A percentile compares a stretch with the other conserved stretches of the same genome.
These are phyloP conservation scores for Anisodus acutangulus DNA, from an alignment of 257 asterid genomes.

Conservation along the genomic window DNA sequence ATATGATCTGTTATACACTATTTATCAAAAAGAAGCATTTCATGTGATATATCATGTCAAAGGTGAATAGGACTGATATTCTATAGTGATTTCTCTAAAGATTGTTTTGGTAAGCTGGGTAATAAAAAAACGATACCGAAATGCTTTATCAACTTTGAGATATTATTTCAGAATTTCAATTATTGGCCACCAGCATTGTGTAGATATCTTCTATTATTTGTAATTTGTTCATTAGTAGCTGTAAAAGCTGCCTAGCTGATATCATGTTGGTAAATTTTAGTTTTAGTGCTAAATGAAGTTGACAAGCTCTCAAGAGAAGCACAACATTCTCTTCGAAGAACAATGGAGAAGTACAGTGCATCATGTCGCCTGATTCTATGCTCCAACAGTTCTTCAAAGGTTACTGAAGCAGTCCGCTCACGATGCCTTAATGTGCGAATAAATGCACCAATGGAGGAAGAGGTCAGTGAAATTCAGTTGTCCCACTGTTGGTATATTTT, in stretches of 20 bases:
- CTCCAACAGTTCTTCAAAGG: conserved; percentile 98
- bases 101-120: background rate
- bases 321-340: conserved; percentile 96
- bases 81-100: background rate
- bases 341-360: conserved; percentile 97
- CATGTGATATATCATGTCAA: conserved; percentile 18
- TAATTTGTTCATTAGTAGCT: conserved; percentile 29
- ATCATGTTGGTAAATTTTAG: conserved; percentile 48
- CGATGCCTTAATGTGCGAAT: conserved; percentile 93
- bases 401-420: conserved; percentile 96
- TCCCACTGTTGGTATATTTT: background rate
- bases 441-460: conserved; percentile 78
- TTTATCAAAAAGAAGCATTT: conserved; percentile 8
- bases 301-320: conserved; percentile 99
- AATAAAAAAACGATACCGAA: background rate
- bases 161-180: background rate
- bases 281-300: conserved; percentile 90
- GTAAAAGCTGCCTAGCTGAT: conserved; percentile 36
- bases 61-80: background rate
- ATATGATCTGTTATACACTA: background rate
- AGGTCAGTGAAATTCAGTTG: conserved; percentile 56
- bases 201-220: background rate
- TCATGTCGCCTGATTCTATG: conserved; percentile 92
- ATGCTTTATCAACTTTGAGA: conserved; percentile 1
- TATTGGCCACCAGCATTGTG: conserved; percentile 16